phyloP scores from a whole-genome alignment of 495 filamentous ascomycete genomes.

The Podospora bellae-mahoneyi region DNA sequence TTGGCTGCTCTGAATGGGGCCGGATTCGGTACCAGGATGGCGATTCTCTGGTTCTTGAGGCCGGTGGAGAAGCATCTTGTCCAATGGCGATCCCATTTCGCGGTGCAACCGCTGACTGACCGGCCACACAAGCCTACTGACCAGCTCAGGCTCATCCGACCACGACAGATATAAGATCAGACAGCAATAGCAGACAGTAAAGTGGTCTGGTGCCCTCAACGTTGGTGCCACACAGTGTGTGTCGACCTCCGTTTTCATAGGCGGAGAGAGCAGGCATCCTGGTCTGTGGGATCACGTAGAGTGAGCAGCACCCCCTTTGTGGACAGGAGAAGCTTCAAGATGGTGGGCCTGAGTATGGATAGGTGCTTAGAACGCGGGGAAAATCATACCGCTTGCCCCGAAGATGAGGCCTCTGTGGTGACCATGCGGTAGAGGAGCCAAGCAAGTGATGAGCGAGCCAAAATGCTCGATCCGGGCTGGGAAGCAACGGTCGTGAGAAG shows the following conservation, averaged over 20 bases:
- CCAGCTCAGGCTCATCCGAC: conserved; percentile 9
- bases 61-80: conserved; percentile 21
- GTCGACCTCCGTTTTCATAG: conserved; percentile 7
- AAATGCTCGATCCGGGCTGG: not conserved
- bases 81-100: conserved; percentile 24
- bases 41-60: conserved; percentile 25
- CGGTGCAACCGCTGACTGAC: conserved; percentile 21
- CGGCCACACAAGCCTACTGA: conserved; percentile 16
- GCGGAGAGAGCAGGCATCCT: conserved; percentile 1
- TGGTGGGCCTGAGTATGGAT: not conserved
- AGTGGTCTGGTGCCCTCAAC: not conserved
- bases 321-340: not conserved
- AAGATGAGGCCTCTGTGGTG: not conserved
- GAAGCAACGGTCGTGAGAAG: not conserved
- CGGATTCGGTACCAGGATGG: conserved; percentile 31
- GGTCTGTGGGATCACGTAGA: conserved; percentile 9
- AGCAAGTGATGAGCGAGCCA: not conserved
- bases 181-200: conserved; percentile 17
- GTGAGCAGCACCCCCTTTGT: not conserved
- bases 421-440: not conserved
- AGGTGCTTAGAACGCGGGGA: conserved; percentile 6
- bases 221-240: conserved; percentile 22
- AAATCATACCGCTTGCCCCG: not conserved
- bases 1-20: conserved; percentile 16
- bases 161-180: conserved; percentile 12